Evolutionary conservation across 257 asterid species (phyloP).

Genomic region (Catharanthus roseus): DNA sequence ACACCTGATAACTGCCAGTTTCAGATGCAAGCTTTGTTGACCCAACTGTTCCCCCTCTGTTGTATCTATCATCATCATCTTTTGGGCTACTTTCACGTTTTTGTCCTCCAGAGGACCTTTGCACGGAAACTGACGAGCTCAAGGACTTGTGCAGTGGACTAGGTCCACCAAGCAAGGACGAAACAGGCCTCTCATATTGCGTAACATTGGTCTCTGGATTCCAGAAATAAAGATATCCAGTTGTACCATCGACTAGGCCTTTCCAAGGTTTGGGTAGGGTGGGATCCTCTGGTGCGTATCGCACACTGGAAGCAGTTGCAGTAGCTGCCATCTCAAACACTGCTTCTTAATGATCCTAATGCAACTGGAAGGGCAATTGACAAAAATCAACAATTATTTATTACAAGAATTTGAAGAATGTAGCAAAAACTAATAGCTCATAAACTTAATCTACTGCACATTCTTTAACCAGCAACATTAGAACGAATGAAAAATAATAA

Average conservation of each 20-base stretch:
- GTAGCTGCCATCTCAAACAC: constrained; percentile 49
- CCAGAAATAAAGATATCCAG: constrained; percentile 92
- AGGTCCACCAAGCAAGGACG: constrained; percentile 34
- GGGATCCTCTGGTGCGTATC: constrained; percentile 96
- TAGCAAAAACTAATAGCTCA: neutral
- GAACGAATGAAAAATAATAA: neutral
- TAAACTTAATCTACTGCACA: neutral
- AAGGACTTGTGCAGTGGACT: constrained; percentile 41
- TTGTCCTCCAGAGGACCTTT: constrained; percentile 45
- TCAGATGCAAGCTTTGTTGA: constrained; percentile 32
- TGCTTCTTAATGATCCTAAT: constrained; percentile 16
- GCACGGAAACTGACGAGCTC: constrained; percentile 60
- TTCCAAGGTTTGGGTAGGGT: constrained; percentile 95
- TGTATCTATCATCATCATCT: constrained; percentile 38
- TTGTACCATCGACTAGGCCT: constrained; percentile 79
- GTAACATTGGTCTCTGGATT: constrained; percentile 92
- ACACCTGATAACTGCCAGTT: constrained; percentile 47
- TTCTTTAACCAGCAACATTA: neutral
- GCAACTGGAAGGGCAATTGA: neutral
- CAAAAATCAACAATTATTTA: neutral
- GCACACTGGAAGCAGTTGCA: constrained; percentile 41
- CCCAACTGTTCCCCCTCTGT: constrained; percentile 44
- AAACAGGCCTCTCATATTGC: constrained; percentile 80
- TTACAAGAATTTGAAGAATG: neutral
- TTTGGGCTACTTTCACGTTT: constrained; percentile 13